phyloP scores from a whole-genome alignment of 2,329 filamentous ascomycete species.

The Aspergillus sp. region DNA sequence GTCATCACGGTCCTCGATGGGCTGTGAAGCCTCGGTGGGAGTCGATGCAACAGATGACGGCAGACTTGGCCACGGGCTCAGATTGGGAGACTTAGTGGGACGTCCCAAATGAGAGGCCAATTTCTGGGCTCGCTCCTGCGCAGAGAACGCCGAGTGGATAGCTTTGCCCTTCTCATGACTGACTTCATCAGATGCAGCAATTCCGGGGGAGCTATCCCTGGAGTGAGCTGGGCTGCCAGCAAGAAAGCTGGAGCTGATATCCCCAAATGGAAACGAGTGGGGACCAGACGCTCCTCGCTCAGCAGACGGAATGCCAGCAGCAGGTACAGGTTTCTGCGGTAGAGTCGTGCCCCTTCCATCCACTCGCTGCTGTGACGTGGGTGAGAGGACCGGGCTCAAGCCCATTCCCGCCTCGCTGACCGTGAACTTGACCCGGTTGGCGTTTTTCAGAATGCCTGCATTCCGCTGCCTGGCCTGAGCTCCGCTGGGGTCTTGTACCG shows the following conservation, averaged over 20 bases:
- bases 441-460: slow-evolving; percentile 36
- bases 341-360: slow-evolving; percentile 31
- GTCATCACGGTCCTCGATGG: slow-evolving; percentile 34
- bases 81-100: slow-evolving; percentile 30
- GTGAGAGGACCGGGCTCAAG: slow-evolving; percentile 21
- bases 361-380: slow-evolving; percentile 28
- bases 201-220: slow-evolving; percentile 22
- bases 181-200: slow-evolving; percentile 28
- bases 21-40: slow-evolving; percentile 26
- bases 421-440: slow-evolving; percentile 38
- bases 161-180: slow-evolving; percentile 36
- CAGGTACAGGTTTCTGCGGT: slow-evolving; percentile 33
- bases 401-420: slow-evolving; percentile 23
- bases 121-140: slow-evolving; percentile 35
- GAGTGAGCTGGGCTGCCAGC: slow-evolving; percentile 28
- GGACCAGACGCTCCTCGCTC: slow-evolving; percentile 25
- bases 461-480: slow-evolving; percentile 36
- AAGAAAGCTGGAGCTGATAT: slow-evolving; percentile 28
- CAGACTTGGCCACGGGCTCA: slow-evolving; percentile 27
- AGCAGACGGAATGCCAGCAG: slow-evolving; percentile 37
- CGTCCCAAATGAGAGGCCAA: slow-evolving; percentile 35
- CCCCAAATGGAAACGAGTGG: slow-evolving; percentile 25
- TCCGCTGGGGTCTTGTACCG: slow-evolving; percentile 20
- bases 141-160: slow-evolving; percentile 34
- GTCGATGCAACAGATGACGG: slow-evolving; percentile 31